phyloP scores from a whole-genome alignment of 495 filamentous ascomycete species.

The Penicillium robsamsonii region DNA sequence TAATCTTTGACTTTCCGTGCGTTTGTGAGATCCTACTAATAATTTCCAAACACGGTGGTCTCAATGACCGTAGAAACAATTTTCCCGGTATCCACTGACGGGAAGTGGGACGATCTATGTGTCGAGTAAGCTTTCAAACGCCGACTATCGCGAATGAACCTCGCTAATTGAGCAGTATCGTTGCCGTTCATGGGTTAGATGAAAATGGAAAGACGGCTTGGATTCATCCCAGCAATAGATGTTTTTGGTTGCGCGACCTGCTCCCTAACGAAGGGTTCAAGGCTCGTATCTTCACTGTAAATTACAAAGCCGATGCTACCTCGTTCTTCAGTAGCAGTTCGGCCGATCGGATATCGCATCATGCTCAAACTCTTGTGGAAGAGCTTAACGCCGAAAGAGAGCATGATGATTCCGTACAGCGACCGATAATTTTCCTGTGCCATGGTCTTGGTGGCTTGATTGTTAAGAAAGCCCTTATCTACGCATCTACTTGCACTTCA shows the following conservation, averaged over 20 bases:
- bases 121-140: conserved; percentile 1
- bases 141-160: not conserved
- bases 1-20: not conserved
- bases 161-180: conserved; percentile 4
- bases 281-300: conserved; percentile 18
- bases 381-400: conserved; percentile 17
- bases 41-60: not conserved
- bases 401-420: conserved; percentile 8
- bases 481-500: conserved; percentile 9
- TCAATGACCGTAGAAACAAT: not conserved
- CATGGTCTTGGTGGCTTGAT: conserved; percentile 20
- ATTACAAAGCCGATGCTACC: conserved; percentile 13
- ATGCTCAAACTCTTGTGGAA: conserved; percentile 12
- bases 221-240: conserved; percentile 9
- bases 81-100: conserved; percentile 1
- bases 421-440: conserved; percentile 19
- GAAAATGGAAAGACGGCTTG: not conserved
- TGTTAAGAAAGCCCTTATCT: conserved; percentile 18
- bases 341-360: conserved; percentile 17
- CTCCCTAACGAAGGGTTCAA: conserved; percentile 9
- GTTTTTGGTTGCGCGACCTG: conserved; percentile 20
- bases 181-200: not conserved
- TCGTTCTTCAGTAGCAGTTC: conserved; percentile 19
- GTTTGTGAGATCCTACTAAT: not conserved
- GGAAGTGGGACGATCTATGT: conserved; percentile 1